Percentiles rank a stretch among this genome's conserved stretches.
Evolutionary conservation across 345 rosid species (phyloP).

Genomic region (Salix caprea): DNA sequence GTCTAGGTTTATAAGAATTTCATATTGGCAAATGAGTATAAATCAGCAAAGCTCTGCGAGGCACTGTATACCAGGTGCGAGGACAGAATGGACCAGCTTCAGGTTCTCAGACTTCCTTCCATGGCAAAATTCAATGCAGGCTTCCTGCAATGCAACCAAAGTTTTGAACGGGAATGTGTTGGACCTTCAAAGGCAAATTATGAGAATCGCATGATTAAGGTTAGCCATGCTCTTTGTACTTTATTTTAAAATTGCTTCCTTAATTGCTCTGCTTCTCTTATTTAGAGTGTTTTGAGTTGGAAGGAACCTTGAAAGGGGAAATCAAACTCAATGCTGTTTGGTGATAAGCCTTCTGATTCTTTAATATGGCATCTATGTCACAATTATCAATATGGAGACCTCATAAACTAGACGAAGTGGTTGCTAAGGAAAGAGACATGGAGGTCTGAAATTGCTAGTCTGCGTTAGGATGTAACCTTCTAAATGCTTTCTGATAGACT

Average conservation of each 20-base stretch:
- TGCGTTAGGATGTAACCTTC: not conserved
- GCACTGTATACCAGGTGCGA: slow-evolving; percentile 71
- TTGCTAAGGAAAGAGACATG: not conserved
- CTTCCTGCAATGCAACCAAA: slow-evolving; percentile 82
- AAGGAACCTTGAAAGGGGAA: not conserved
- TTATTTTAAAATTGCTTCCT: not conserved
- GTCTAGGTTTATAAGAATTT: slow-evolving; percentile 64
- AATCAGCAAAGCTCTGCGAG: slow-evolving; percentile 88
- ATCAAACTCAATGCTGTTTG: not conserved
- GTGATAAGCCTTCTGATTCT: not conserved
- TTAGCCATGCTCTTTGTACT: slow-evolving; percentile 15
- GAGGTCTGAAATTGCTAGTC: not conserved
- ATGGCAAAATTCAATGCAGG: slow-evolving; percentile 99
- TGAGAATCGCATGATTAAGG: slow-evolving; percentile 87
- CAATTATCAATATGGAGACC: not conserved
- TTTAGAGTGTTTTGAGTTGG: not conserved
- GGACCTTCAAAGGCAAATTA: slow-evolving; percentile 86
- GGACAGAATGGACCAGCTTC: slow-evolving; percentile 98
- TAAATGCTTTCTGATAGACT: not conserved
- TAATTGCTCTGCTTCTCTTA: not conserved
- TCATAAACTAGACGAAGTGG: not conserved
- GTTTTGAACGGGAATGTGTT: slow-evolving; percentile 72
- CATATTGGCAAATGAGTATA: slow-evolving; percentile 69
- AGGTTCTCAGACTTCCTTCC: slow-evolving; percentile 93
- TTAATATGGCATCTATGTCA: not conserved